These are phyloP conservation scores for Vitis amurensis DNA, from an alignment of 164 flowering plant genomes.

Conservation along the genomic window DNA sequence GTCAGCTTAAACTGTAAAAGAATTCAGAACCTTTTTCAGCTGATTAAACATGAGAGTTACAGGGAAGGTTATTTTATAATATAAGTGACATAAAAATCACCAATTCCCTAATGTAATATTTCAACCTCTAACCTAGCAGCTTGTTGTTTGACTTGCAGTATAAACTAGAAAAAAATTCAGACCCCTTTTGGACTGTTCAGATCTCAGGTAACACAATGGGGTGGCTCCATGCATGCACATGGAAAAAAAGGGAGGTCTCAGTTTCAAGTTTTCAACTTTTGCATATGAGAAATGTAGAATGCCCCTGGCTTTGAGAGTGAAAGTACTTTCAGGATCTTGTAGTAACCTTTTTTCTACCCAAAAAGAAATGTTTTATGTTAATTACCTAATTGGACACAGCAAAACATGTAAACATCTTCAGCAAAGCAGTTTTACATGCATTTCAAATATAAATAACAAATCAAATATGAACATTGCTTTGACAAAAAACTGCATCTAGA, in stretches of 20 bases:
- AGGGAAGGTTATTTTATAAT: too few relatives aligned
- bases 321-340: background rate
- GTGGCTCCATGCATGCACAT: background rate
- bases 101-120: too few relatives aligned
- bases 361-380: background rate
- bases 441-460: background rate
- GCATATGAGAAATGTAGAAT: background rate
- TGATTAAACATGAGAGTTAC: too few relatives aligned
- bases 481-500: background rate
- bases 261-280: background rate
- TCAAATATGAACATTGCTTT: too few relatives aligned
- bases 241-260: background rate
- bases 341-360: background rate
- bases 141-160: too few relatives aligned
- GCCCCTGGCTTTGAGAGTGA: background rate
- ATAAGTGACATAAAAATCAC: too few relatives aligned
- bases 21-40: too few relatives aligned
- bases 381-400: background rate
- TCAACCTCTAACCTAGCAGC: too few relatives aligned
- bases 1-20: too few relatives aligned
- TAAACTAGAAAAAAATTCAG: too few relatives aligned
- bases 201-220: too few relatives aligned
- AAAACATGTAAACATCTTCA: background rate
- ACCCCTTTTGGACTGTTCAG: too few relatives aligned
- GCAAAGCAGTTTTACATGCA: background rate